Base-by-base conservation (phyloP, 768 basidiomycete genomes). In the Boletus rufocinnamomeus region DNA sequence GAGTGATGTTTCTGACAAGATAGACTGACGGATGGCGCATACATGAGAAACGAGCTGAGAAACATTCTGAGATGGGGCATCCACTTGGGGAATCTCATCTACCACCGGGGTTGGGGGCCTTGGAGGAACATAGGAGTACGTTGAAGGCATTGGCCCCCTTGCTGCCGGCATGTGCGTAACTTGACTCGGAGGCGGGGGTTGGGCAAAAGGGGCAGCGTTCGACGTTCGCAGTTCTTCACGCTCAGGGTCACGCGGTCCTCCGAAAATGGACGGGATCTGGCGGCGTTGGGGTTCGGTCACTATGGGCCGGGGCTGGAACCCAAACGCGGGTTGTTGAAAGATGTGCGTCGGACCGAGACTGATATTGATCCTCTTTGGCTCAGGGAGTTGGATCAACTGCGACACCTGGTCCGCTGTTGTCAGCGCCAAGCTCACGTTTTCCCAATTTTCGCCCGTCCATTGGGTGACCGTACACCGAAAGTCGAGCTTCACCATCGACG, bases 391-490 rank as follows among this genome's bases (percentile, higher is more conserved):
- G 10, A 61, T 59, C 8, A 64, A 59, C 28, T 62, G 64, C 21
- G 50, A 59, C n/a, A 45, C 51, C 13, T 61, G 66, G 10, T 63
- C 52, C 0, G 63, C 68, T 2, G 74, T 72, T 3, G 65, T 71
- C 16, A 75, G 59, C 21, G 44, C 46, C 45, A 75, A 54, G 28
- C 60, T 51, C 11, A 69, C 60, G 35, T 67, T 61, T 3, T 63
- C 65, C 74, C 74, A 75, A 43, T 67, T 47, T 56, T 75, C 74
- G 4, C 72, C 70, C 0, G 74, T 73, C 34, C 51, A 52, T 35
- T 75, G 75, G 2, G 47, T 59, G 25, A 75, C 66, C 32, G 52
- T 52, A 14, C 74, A 72, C 11, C 69, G 66, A 53, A 72, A 72
- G 55, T 72, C 57, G 19, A 74, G 62, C 30, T 6, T 46, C 40